Conservation (phyloP, 139 green algal genomes). For the Raphidocelis subcapitata region DNA sequence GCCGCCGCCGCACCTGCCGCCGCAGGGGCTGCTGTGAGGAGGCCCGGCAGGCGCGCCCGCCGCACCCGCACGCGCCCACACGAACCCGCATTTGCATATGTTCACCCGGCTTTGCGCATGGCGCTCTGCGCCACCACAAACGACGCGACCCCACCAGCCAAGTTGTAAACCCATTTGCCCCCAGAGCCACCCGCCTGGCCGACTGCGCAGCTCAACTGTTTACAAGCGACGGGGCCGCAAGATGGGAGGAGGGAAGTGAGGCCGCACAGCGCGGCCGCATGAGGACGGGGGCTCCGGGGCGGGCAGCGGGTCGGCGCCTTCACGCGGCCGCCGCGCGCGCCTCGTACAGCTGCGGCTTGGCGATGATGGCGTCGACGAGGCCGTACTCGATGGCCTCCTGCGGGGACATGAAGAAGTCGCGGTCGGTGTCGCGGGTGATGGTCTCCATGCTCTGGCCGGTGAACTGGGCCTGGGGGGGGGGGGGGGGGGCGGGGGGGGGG, state of each 20-base stretch:
- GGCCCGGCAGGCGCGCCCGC: not conserved
- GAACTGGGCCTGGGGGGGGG: constrained; percentile 78
- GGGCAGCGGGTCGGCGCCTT: too few relatives aligned
- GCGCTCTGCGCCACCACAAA: not conserved
- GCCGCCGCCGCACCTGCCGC: not conserved
- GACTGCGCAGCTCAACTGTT: too few relatives aligned
- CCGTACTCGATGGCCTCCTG: constrained; percentile 98
- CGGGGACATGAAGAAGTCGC: constrained; percentile 98
- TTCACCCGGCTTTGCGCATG: not conserved
- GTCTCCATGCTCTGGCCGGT: constrained; percentile 92
- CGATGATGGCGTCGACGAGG: constrained; percentile 87
- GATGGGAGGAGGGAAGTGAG: too few relatives aligned
- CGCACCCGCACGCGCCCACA: not conserved
- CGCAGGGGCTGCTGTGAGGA: not conserved
- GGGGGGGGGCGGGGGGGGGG: not conserved
- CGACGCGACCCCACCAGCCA: not conserved
- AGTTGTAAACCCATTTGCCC: not conserved
- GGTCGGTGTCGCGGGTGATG: constrained; percentile 96
- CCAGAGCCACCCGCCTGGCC: too few relatives aligned
- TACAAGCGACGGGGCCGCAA: too few relatives aligned
- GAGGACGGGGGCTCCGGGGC: too few relatives aligned
- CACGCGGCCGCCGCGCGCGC: constrained; percentile 27
- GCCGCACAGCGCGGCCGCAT: too few relatives aligned
- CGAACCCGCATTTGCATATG: not conserved
- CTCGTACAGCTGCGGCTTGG: constrained; percentile 60